A percentile compares a stretch with the other conserved stretches of the same genome.
These are phyloP conservation scores for Ophiostoma ips DNA, from an alignment of 2,329 filamentous ascomycete species.

Conservation along the genomic window DNA sequence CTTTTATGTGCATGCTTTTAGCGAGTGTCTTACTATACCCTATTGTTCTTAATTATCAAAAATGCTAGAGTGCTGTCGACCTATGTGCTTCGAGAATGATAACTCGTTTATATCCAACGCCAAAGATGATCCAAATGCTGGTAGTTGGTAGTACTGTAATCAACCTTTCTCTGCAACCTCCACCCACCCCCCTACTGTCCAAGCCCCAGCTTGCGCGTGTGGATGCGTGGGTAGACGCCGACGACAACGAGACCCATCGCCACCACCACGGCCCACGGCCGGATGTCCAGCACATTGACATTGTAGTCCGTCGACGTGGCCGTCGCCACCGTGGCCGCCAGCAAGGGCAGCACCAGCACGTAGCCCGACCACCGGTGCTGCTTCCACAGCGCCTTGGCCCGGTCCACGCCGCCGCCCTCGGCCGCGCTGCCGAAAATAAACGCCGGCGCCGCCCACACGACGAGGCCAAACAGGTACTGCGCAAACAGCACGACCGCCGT, in stretches of 20 bases:
- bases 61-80: too few species aligned
- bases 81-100: too few species aligned
- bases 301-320: constrained; percentile 70
- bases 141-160: not conserved
- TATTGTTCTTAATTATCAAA: too few species aligned
- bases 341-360: constrained; percentile 39
- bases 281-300: constrained; percentile 51
- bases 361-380: constrained; percentile 77
- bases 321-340: constrained; percentile 59
- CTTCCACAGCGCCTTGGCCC: constrained; percentile 76
- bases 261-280: constrained; percentile 62
- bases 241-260: constrained; percentile 50
- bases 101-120: too few species aligned
- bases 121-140: too few species aligned
- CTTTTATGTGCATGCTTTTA: too few species aligned
- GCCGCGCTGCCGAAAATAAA: constrained; percentile 58
- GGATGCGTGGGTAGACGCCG: constrained; percentile 66
- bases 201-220: constrained; percentile 63
- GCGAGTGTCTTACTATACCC: too few species aligned
- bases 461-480: constrained; percentile 68
- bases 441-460: constrained; percentile 62
- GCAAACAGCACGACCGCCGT: constrained; percentile 56
- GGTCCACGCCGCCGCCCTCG: constrained; percentile 57
- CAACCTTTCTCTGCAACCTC: too few species aligned
- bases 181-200: not conserved